Evolutionary conservation across 441 rosid genomes (phyloP), one percentile per base, ranked within the genome.

Genomic region (Euphorbia corollata): DNA sequence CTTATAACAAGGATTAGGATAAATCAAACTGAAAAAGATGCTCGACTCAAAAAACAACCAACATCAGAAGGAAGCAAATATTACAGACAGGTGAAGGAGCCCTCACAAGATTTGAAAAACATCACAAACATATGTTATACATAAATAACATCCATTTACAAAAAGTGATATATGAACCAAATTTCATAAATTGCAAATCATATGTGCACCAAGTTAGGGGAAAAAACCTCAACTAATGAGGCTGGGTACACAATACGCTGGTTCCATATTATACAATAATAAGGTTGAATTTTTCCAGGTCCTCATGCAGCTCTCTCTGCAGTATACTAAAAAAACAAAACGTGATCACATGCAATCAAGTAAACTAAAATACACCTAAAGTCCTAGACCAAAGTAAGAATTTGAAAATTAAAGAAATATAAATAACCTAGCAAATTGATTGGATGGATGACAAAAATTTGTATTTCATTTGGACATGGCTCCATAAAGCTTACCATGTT

Each of bases 401-500:
- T 18, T 53, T 51, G 51, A 8, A 7, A 22, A 0, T 0, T 13
- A 41, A 3, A 67, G 22, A 6, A 41, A 27, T 4, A 47, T 1
- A 61, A 5, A 41, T 43, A 15, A 4, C 2, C 22, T 13, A 24
- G 19, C 43, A 27, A 61, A 67, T 48, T 68, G n/a, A 36, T 5
- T 43, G 2, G 62, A 27, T 72, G 41, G 8, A 53, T 2, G 20
- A 16, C 4, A 15, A 45, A 57, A 36, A 10, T 8, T 41, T 10
- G 19, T 18, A 13, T 56, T n/a, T 41, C 7, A 8, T 41, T 10
- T 8, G 47, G 13, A 56, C 27, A 56, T 56, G 64, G 38, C 55
- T 63, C 48, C 11, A 36, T 15, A 34, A 30, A 43, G 43, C 89
- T 84, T 80, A 91, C 99, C 98, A 91, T 64, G 94, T 88, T 47